These are phyloP conservation scores for Paraglomus occultum DNA, from an alignment of 192 early-diverging fungal genomes.

Conservation along the genomic window DNA sequence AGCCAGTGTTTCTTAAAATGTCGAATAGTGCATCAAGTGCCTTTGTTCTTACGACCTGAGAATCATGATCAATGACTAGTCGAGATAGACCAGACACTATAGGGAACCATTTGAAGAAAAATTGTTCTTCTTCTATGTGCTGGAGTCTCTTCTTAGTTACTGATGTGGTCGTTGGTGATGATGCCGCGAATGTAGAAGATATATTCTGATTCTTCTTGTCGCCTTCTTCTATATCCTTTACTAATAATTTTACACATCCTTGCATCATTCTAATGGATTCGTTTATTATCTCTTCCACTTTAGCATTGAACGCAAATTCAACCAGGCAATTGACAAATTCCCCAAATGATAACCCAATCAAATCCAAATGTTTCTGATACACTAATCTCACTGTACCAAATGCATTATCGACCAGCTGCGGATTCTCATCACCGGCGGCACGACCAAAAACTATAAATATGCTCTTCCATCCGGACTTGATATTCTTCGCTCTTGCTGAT, in stretches of 20 bases:
- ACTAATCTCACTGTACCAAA: slow-evolving; percentile 44
- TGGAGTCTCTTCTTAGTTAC: slow-evolving; percentile 33
- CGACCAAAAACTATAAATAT: slow-evolving; percentile 64
- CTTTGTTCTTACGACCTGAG: slow-evolving; percentile 41
- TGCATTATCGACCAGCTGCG: slow-evolving; percentile 47
- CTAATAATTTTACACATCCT: slow-evolving; percentile 41
- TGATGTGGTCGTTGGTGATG: slow-evolving; percentile 57
- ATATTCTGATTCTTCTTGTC: slow-evolving; percentile 23
- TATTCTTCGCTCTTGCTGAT: slow-evolving; percentile 67
- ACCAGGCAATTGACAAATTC: slow-evolving; percentile 51
- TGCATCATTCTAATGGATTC: slow-evolving; percentile 58
- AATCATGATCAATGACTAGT: slow-evolving; percentile 44
- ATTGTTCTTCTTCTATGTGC: slow-evolving; percentile 42
- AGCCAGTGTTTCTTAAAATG: slow-evolving; percentile 74
- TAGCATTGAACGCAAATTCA: slow-evolving; percentile 48
- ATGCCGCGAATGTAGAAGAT: slow-evolving; percentile 43
- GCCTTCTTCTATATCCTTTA: slow-evolving; percentile 35
- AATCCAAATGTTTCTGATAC: slow-evolving; percentile 45
- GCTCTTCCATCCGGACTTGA: slow-evolving; percentile 82
- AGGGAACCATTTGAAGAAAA: slow-evolving; percentile 52
- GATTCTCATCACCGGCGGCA: slow-evolving; percentile 62
- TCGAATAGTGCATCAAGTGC: slow-evolving; percentile 85
- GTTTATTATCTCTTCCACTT: slow-evolving; percentile 43
- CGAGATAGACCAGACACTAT: slow-evolving; percentile 47
- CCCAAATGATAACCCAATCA: slow-evolving; percentile 46